Conservation (phyloP, 805 yeast species). For the Priceomyces carsonii region DNA sequence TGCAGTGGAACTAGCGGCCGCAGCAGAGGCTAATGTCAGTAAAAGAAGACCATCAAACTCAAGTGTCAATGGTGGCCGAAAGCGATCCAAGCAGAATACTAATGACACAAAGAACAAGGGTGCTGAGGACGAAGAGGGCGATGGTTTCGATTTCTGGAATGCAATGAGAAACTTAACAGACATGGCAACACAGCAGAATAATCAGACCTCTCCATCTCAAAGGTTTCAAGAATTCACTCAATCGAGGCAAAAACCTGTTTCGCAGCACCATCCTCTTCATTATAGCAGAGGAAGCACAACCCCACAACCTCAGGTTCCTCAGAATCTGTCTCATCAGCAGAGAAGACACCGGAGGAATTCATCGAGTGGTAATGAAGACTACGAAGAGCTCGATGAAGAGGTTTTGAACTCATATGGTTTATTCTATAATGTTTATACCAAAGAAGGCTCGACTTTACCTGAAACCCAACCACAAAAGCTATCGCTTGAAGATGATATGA, state of each 20-base stretch:
- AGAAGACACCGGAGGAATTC: background rate
- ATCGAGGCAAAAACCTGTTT: slow-evolving; percentile 39
- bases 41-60: slow-evolving; percentile 3
- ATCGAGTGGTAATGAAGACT: slow-evolving; percentile 6
- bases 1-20: slow-evolving; percentile 41
- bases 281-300: slow-evolving; percentile 18
- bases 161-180: slow-evolving; percentile 57
- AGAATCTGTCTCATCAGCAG: background rate
- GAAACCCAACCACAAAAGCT: slow-evolving; percentile 11
- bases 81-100: slow-evolving; percentile 6
- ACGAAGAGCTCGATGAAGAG: slow-evolving; percentile 38
- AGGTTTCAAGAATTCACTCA: slow-evolving; percentile 4
- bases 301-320: slow-evolving; percentile 12
- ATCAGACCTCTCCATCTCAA: slow-evolving; percentile 8
- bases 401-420: slow-evolving; percentile 36
- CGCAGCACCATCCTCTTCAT: slow-evolving; percentile 57
- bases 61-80: background rate
- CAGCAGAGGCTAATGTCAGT: slow-evolving; percentile 22
- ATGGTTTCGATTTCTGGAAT: slow-evolving; percentile 72
- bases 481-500: slow-evolving; percentile 30
- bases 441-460: slow-evolving; percentile 30
- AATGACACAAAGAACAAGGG: slow-evolving; percentile 4
- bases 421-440: slow-evolving; percentile 36
- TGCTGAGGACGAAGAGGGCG: slow-evolving; percentile 48
- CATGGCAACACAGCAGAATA: slow-evolving; percentile 12